These are phyloP conservation scores for Mycena epipterygia DNA, from an alignment of 768 basidiomycete species.

Conservation along the genomic window DNA sequence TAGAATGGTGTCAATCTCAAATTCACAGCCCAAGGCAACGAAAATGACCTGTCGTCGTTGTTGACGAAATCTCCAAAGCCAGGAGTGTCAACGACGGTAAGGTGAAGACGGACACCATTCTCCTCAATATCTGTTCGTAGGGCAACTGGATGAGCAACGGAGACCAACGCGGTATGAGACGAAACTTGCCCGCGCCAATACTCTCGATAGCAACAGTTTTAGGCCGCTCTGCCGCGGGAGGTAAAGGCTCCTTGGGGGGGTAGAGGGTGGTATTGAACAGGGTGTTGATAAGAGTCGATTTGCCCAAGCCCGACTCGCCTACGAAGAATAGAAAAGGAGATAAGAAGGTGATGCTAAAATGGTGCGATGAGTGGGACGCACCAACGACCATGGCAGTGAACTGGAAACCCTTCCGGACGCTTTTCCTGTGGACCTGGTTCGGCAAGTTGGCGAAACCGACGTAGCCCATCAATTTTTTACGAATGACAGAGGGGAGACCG, in stretches of 20 bases:
- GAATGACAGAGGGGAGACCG: slow-evolving; percentile 64
- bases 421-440: slow-evolving; percentile 99
- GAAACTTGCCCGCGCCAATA: slow-evolving; percentile 88
- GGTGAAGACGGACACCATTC: slow-evolving; percentile 94
- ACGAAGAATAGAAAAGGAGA: slow-evolving; percentile 41
- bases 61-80: slow-evolving; percentile 99
- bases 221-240: slow-evolving; percentile 88
- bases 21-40: slow-evolving; percentile 26
- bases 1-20: slow-evolving; percentile 49
- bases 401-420: slow-evolving; percentile 98
- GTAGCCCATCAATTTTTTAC: slow-evolving; percentile 96
- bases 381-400: slow-evolving; percentile 99
- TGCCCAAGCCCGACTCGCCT: slow-evolving; percentile 99
- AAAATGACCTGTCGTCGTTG: slow-evolving; percentile 92
- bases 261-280: slow-evolving; percentile 98
- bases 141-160: slow-evolving; percentile 34
- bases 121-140: slow-evolving; percentile 93
- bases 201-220: slow-evolving; percentile 98
- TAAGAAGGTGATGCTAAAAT: slow-evolving; percentile 39
- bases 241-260: slow-evolving; percentile 86
- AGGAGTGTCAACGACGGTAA: slow-evolving; percentile 99
- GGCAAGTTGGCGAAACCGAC: slow-evolving; percentile 98
- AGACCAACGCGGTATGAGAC: slow-evolving; percentile 47
- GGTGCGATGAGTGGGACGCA: slow-evolving; percentile 60
- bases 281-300: slow-evolving; percentile 99